phyloP scores from a whole-genome alignment of 2,329 filamentous ascomycete species.

The Monilinia fructigena region DNA sequence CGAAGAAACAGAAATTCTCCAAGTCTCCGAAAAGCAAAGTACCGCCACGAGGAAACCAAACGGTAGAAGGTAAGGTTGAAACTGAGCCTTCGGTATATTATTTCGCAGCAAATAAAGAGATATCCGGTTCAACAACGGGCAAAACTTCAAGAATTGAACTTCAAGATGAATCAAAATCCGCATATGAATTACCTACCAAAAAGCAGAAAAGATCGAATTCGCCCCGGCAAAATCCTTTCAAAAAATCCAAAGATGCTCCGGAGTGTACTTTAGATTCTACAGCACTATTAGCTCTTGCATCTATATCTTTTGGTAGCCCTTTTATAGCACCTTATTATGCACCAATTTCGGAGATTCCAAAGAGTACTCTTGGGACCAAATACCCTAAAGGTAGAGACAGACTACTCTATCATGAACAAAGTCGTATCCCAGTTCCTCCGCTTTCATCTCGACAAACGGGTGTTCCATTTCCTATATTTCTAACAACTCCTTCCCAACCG shows the following conservation, averaged over 20 bases:
- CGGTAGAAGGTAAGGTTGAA: background rate
- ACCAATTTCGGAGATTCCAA: background rate
- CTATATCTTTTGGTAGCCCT: background rate
- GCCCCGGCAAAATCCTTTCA: background rate
- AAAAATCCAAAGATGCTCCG: background rate
- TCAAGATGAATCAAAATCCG: no score
- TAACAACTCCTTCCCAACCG: background rate
- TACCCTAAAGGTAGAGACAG: background rate
- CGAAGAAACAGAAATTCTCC: background rate
- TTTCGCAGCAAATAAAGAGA: background rate
- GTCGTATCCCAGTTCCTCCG: rapidly evolving
- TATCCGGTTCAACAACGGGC: background rate
- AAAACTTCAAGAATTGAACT: no score
- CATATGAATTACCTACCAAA: no score
- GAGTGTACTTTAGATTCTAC: background rate
- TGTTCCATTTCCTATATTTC: no score
- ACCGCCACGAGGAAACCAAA: background rate
- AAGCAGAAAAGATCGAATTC: no score
- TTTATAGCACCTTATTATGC: background rate
- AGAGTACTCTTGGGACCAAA: background rate
- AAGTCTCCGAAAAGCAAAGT: background rate
- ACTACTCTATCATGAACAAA: no score
- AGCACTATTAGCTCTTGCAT: background rate
- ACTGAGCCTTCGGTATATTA: background rate
- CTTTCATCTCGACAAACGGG: background rate